A percentile compares a stretch with the other conserved stretches of the same genome.
Conservation (phyloP, 768 basidiomycete species). For the Gymnopilus dilepis region DNA sequence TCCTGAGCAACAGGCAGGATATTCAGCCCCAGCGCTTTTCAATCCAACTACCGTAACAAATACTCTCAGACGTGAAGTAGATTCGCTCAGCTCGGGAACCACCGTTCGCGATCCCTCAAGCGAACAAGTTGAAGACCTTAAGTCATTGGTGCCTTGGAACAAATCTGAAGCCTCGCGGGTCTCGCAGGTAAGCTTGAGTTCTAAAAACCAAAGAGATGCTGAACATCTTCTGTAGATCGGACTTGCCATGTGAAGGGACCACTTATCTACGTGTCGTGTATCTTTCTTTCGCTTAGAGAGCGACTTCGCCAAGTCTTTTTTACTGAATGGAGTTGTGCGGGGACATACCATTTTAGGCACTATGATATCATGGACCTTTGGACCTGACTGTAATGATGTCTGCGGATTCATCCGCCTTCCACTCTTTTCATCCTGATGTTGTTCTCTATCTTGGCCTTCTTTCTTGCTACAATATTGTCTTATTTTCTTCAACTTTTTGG, state of each 20-base stretch:
- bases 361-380: conserved; percentile 6
- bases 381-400: neutral
- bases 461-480: neutral
- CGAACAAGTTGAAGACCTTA: neutral
- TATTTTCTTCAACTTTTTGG: conserved; percentile 12
- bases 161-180: neutral
- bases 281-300: neutral
- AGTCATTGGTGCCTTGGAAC: neutral
- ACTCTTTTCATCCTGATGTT: neutral
- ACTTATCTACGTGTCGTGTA: too few relatives aligned
- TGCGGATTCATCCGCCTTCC: neutral
- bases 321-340: neutral
- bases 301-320: neutral
- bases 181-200: neutral
- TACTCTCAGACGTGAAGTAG: neutral
- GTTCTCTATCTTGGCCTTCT: conserved; percentile 6
- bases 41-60: neutral
- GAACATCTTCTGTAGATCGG: neutral
- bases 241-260: neutral
- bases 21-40: neutral
- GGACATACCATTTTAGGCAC: neutral
- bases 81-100: neutral
- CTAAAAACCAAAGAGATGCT: too few relatives aligned
- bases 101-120: neutral
- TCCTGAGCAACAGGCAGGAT: neutral